Percentiles rank a stretch among this genome's conserved stretches.
These are phyloP conservation scores for Mycena indigotica DNA, from an alignment of 768 basidiomycete species.

Conservation along the genomic window DNA sequence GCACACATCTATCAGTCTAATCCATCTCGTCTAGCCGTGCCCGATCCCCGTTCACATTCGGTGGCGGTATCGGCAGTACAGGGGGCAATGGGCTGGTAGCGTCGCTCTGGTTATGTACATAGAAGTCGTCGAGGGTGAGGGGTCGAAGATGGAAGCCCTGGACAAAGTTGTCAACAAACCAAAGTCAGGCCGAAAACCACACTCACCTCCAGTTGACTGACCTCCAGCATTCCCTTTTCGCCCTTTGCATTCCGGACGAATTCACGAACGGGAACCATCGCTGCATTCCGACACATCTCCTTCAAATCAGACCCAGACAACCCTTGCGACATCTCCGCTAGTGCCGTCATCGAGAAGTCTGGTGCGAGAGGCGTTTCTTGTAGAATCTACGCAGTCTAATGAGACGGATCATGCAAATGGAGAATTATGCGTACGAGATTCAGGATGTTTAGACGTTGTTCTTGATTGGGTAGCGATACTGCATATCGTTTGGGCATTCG, in stretches of 20 bases:
- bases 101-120: conserved; percentile 19
- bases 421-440: conserved; percentile 53
- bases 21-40: conserved; percentile 10
- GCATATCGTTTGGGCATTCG: conserved; percentile 99
- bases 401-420: background rate
- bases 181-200: background rate
- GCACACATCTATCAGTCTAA: background rate
- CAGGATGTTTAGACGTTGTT: conserved; percentile 85
- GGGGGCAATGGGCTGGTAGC: conserved; percentile 11
- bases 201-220: conserved; percentile 51
- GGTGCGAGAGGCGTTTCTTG: conserved; percentile 70
- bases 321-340: conserved; percentile 73
- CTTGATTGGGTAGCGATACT: conserved; percentile 73
- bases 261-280: conserved; percentile 90
- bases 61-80: background rate
- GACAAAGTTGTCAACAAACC: background rate
- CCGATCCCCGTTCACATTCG: background rate
- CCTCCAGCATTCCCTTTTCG: conserved; percentile 46
- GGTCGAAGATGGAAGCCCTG: conserved; percentile 82
- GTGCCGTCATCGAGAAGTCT: conserved; percentile 56
- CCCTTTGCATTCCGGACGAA: conserved; percentile 60
- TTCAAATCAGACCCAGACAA: conserved; percentile 88
- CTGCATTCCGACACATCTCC: conserved; percentile 91
- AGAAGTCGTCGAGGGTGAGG: conserved; percentile 70
- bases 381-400: conserved; percentile 66